Percentiles rank a stretch among this genome's conserved stretches.
phyloP scores from a whole-genome alignment of 2,329 filamentous ascomycete species.

The Coccinonectria pachysandricola region DNA sequence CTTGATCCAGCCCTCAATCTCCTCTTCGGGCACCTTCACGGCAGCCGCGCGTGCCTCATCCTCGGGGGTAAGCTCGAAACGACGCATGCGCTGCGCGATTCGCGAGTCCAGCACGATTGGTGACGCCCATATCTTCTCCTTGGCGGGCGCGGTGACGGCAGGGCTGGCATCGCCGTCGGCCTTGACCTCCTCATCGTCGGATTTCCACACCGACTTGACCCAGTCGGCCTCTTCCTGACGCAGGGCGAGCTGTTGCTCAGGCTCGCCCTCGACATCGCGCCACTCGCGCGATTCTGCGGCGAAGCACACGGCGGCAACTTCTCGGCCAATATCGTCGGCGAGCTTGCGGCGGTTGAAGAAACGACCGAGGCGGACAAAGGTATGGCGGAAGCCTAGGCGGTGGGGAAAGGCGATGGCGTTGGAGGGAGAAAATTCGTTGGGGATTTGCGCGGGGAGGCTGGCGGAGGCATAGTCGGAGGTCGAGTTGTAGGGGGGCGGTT shows the following conservation, averaged over 20 bases:
- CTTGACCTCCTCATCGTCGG: constrained; percentile 30
- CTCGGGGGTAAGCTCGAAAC: constrained; percentile 58
- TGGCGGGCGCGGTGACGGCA: constrained; percentile 29
- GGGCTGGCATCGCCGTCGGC: constrained; percentile 32
- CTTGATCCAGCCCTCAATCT: constrained; percentile 61
- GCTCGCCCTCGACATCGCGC: constrained; percentile 29
- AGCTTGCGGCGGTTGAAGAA: constrained; percentile 77
- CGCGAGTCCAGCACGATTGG: constrained; percentile 66
- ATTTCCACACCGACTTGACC: constrained; percentile 68
- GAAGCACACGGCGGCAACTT: constrained; percentile 79
- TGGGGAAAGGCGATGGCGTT: constrained; percentile 72
- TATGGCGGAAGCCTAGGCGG: constrained; percentile 85
- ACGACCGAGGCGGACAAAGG: constrained; percentile 73
- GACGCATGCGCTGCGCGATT: constrained; percentile 69
- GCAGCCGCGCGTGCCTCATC: constrained; percentile 57
- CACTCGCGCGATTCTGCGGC: constrained; percentile 44
- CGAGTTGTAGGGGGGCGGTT: constrained; percentile 64
- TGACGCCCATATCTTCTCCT: constrained; percentile 66
- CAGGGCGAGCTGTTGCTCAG: constrained; percentile 44
- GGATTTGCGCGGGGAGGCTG: constrained; percentile 53
- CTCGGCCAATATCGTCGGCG: constrained; percentile 79
- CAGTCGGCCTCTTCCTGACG: constrained; percentile 67
- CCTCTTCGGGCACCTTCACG: constrained; percentile 55
- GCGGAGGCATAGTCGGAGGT: constrained; percentile 61
- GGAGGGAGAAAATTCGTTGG: constrained; percentile 62